Evolutionary conservation across 106 monocot genomes (phyloP), one percentile per base, ranked within the genome.

Genomic region (Allium sativum): DNA sequence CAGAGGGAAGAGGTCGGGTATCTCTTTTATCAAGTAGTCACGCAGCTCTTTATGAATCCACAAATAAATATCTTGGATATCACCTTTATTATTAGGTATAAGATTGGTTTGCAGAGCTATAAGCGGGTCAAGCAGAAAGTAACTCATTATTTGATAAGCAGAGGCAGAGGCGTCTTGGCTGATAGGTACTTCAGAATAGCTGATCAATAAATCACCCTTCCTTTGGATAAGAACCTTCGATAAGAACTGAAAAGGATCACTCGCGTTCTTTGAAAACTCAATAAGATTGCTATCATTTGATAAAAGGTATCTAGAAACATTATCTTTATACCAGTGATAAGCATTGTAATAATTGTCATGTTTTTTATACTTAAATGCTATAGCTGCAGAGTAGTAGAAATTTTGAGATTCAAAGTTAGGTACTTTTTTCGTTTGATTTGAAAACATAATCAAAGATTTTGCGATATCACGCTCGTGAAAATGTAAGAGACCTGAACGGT

Each of bases 101-200:
- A n/a, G n/a, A 58, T 58, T 58, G 11, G 58, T 58, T 58, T 2
- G 21, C 9, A 21, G 21, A 58, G 20, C 58, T 22, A 58, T 1
- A 9, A 40, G 31, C 12, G 9, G 16, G 40, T 58, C 11, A 21
- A 58, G 40, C 19, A 58, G 15, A 9, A 58, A 22, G 15, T 58
- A 58, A 58, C 58, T 58, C 58, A 58, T 58, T 21, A 58, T 58
- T 18, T 58, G 58, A 58, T 58, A 58, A 6, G 58, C 58, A 58
- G 16, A 16, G 10, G 58, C 19, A 9, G 58, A 6, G 21, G 58
- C 58, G 41, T 58, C 58, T 58, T 58, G 20, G 15, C 12, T 58
- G 21, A 15, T 40, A 40, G 8, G 10, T 58, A 12, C 19, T 58
- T 0, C 7, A 16, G 16, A 21, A 40, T 1, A 58, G 40, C 0